These are phyloP conservation scores for Wickerhamomyces rabaulensis DNA, from an alignment of 805 yeast species.

Conservation along the genomic window DNA sequence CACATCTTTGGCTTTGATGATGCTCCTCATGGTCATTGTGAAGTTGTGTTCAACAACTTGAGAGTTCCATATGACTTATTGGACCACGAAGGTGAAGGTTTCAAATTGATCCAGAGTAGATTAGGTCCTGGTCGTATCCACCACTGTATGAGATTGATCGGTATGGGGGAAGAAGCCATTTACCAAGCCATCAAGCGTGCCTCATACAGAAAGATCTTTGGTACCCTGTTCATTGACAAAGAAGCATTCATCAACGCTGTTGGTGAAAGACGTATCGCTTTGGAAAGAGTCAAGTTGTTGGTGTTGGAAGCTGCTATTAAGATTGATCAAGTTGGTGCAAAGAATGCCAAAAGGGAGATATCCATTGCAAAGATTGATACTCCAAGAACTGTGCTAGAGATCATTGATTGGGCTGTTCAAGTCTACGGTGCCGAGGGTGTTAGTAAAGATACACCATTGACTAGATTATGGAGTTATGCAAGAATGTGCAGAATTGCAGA, in stretches of 20 bases:
- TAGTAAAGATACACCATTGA: conserved; percentile 54
- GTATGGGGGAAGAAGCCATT: conserved; percentile 55
- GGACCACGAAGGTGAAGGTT: conserved; percentile 53
- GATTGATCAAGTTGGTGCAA: conserved; percentile 48
- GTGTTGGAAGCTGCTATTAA: conserved; percentile 58
- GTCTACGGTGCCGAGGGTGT: conserved; percentile 63
- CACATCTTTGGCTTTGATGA: conserved; percentile 57
- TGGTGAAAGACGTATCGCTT: conserved; percentile 49
- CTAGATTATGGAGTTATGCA: conserved; percentile 44
- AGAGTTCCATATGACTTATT: conserved; percentile 39
- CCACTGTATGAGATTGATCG: conserved; percentile 63
- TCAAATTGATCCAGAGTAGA: conserved; percentile 57
- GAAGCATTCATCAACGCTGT: conserved; percentile 44
- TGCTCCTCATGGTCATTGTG: conserved; percentile 71
- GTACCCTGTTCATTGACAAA: conserved; percentile 42
- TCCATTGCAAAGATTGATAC: conserved; percentile 61
- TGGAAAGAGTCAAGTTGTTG: conserved; percentile 47
- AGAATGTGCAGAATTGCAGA: conserved; percentile 61
- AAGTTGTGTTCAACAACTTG: conserved; percentile 44
- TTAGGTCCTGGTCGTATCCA: conserved; percentile 69
- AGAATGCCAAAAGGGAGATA: conserved; percentile 50
- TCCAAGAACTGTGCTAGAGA: conserved; percentile 46
- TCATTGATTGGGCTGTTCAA: conserved; percentile 60
- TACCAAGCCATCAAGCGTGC: conserved; percentile 45
- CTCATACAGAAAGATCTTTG: conserved; percentile 46